Percentiles rank a stretch among this genome's conserved stretches.
phyloP scores from a whole-genome alignment of 805 yeast genomes.

The Metschnikowia orientalis region DNA sequence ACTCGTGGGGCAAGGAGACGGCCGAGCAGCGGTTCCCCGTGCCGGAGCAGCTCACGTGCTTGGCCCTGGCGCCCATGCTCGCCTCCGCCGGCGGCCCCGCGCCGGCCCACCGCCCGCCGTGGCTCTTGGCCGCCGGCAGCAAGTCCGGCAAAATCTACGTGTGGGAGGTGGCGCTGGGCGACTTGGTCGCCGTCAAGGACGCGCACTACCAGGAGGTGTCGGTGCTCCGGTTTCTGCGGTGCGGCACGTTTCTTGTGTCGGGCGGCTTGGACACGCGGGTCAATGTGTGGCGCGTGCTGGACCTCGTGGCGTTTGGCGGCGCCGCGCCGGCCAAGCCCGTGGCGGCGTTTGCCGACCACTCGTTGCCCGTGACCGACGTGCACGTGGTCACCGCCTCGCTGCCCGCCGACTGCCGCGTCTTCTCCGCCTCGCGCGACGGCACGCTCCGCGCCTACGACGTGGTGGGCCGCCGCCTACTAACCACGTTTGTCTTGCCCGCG shows the following conservation, averaged over 20 bases:
- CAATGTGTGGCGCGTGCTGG: constrained; percentile 66
- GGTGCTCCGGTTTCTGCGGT: constrained; percentile 52
- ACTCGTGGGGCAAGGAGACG: constrained; percentile 65
- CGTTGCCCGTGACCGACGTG: constrained; percentile 50
- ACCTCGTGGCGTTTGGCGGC: constrained; percentile 43
- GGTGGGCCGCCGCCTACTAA: constrained; percentile 40
- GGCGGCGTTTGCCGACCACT: constrained; percentile 57
- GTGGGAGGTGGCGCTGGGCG: constrained; percentile 83
- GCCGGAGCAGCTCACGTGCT: constrained; percentile 69
- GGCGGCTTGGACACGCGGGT: constrained; percentile 82
- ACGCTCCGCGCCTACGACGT: constrained; percentile 72
- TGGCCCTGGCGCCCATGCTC: constrained; percentile 42
- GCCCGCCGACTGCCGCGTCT: constrained; percentile 56
- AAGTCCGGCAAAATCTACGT: constrained; percentile 70
- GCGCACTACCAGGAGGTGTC: constrained; percentile 80
- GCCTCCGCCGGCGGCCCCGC: constrained; percentile 17
- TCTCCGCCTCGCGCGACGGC: constrained; percentile 67
- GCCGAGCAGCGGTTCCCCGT: constrained; percentile 77
- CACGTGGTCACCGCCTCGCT: constrained; percentile 46
- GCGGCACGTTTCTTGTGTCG: constrained; percentile 62
- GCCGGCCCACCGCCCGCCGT: constrained; percentile 49
- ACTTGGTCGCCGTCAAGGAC: constrained; percentile 64
- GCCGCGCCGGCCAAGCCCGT: constrained; percentile 49
- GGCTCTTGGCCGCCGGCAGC: constrained; percentile 72
- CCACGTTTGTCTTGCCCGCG: constrained; percentile 67